These are phyloP conservation scores for Tetrapyrgos nigripes DNA, from an alignment of 1,284 basidiomycete genomes.

Conservation along the genomic window DNA sequence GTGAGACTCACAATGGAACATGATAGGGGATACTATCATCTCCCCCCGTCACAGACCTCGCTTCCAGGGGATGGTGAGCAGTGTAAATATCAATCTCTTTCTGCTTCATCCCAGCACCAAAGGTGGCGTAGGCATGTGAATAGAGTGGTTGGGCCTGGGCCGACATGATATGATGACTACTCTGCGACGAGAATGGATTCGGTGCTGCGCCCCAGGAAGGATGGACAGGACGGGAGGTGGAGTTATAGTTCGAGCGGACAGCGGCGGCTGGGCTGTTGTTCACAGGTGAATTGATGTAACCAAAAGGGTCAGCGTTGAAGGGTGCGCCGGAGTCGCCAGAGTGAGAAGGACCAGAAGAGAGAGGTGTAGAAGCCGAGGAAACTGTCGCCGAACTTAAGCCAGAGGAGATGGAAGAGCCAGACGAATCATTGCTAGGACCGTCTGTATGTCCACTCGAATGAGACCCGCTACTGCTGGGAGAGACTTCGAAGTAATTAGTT, in stretches of 20 bases:
- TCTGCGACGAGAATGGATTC: constrained; percentile 39
- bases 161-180: constrained; percentile 43
- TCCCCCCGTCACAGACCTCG: constrained; percentile 53
- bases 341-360: constrained; percentile 6
- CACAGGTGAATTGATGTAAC: constrained; percentile 51
- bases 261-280: constrained; percentile 29
- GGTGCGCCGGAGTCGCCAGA: constrained; percentile 9
- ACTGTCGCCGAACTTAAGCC: too few species aligned
- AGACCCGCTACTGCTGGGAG: background rate
- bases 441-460: background rate
- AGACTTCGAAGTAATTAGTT: background rate
- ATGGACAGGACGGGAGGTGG: constrained; percentile 35
- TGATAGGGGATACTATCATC: constrained; percentile 77
- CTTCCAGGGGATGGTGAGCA: constrained; percentile 71
- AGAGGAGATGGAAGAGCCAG: background rate
- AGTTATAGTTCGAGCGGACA: constrained; percentile 38
- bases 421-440: background rate
- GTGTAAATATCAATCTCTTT: constrained; percentile 85
- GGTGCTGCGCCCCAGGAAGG: constrained; percentile 40
- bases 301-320: constrained; percentile 54
- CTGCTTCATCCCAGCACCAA: constrained; percentile 83
- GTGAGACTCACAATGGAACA: constrained; percentile 72
- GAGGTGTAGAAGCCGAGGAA: background rate
- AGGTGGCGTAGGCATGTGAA: constrained; percentile 77
- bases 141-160: constrained; percentile 63